These are phyloP conservation scores for Pleomassaria siparia DNA, from an alignment of 2,329 filamentous ascomycete genomes.

Conservation along the genomic window DNA sequence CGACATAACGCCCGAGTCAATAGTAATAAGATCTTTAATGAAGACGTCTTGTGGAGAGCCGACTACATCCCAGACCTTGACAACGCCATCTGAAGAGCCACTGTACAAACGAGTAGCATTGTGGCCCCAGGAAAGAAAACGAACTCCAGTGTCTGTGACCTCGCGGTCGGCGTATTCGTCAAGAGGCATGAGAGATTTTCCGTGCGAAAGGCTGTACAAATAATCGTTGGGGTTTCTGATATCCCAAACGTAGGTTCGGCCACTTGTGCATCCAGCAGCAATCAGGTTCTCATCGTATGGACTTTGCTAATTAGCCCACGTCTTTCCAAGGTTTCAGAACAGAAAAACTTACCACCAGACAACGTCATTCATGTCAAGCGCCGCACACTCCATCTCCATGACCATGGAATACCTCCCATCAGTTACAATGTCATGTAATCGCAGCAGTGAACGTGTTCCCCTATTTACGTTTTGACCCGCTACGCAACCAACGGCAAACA, in stretches of 20 bases:
- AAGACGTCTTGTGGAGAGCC: slow-evolving; percentile 53
- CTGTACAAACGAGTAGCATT: slow-evolving; percentile 57
- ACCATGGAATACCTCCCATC: slow-evolving; percentile 29
- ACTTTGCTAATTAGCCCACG: slow-evolving; percentile 17
- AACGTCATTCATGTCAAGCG: slow-evolving; percentile 63
- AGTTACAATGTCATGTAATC: slow-evolving; percentile 52
- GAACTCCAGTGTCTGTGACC: slow-evolving; percentile 58
- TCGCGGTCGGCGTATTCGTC: slow-evolving; percentile 49
- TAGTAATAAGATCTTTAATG: slow-evolving; percentile 52
- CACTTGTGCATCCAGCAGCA: slow-evolving; percentile 62
- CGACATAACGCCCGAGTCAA: slow-evolving; percentile 59
- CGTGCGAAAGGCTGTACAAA: slow-evolving; percentile 56
- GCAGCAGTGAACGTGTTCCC: slow-evolving; percentile 53
- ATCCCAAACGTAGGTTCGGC: slow-evolving; percentile 64
- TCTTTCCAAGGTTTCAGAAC: background rate
- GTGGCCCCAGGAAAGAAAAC: slow-evolving; percentile 59
- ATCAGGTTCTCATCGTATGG: slow-evolving; percentile 54
- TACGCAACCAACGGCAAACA: slow-evolving; percentile 58
- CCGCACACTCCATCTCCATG: slow-evolving; percentile 58
- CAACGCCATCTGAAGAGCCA: slow-evolving; percentile 61
- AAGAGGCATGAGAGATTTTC: slow-evolving; percentile 52
- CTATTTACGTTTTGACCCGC: slow-evolving; percentile 39
- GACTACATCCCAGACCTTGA: slow-evolving; percentile 63
- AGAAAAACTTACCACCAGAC: slow-evolving; percentile 47
- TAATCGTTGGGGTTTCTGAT: slow-evolving; percentile 48